These are phyloP conservation scores for Umbelopsis sp. DNA, from an alignment of 192 early-diverging fungal genomes.

Conservation along the genomic window DNA sequence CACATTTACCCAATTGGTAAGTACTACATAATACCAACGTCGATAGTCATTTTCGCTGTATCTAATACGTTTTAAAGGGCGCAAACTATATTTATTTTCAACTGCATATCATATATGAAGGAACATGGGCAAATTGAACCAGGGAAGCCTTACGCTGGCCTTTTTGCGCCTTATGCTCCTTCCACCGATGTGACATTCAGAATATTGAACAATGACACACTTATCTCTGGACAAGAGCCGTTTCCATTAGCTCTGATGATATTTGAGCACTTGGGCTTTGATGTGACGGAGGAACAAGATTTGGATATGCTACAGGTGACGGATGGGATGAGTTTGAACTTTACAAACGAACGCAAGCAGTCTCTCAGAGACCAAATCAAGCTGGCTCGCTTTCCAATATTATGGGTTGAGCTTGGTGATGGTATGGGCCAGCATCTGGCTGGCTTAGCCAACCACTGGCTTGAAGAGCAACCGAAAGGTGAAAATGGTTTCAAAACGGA, in stretches of 20 bases:
- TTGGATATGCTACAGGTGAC: not conserved
- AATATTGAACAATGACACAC: not conserved
- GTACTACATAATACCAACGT: not conserved
- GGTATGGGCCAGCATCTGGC: slow-evolving; percentile 4
- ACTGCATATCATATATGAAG: slow-evolving; percentile 5
- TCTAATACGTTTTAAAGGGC: not conserved
- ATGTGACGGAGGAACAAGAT: slow-evolving; percentile 1
- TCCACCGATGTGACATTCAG: slow-evolving; percentile 1
- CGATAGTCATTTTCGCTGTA: too few relatives aligned
- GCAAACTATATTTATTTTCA: slow-evolving; percentile 9
- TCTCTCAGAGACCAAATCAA: not conserved
- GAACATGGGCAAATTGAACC: slow-evolving; percentile 1
- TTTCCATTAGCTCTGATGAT: not conserved
- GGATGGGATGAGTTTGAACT: not conserved
- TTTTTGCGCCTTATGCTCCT: not conserved
- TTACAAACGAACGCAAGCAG: not conserved
- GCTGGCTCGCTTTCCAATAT: not conserved
- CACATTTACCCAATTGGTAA: slow-evolving; percentile 6
- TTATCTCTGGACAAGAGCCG: slow-evolving; percentile 8
- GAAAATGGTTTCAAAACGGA: not conserved
- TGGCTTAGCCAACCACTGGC: slow-evolving; percentile 9
- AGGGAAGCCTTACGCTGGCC: not conserved
- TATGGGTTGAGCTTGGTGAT: slow-evolving; percentile 12
- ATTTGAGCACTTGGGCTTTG: not conserved
- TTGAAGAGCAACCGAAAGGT: not conserved